Evolutionary conservation across 75 land plant genomes (phyloP).

Genomic region (Pinus taeda): DNA sequence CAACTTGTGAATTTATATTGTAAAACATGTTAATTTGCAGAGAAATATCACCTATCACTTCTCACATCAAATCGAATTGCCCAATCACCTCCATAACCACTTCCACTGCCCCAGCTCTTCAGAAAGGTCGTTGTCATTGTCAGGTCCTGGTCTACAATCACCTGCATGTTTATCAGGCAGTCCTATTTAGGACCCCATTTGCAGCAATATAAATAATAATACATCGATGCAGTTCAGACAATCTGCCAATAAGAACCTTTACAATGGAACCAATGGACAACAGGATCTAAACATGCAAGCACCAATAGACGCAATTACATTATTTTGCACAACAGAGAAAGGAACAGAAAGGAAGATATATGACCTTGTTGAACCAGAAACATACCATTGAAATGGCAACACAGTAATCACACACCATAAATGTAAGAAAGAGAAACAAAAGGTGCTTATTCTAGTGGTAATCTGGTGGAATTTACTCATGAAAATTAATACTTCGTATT

Average conservation of each 20-base stretch:
- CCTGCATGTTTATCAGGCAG: conserved; percentile 13
- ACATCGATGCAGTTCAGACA: background rate
- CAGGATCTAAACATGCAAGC: background rate
- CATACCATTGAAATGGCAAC: background rate
- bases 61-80: conserved; percentile 64
- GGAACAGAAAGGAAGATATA: background rate
- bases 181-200: conserved; percentile 5
- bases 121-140: conserved; percentile 68
- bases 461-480: too few relatives aligned
- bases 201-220: background rate
- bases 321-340: background rate
- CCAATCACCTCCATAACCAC: conserved; percentile 99
- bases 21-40: background rate
- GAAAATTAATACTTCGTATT: too few relatives aligned
- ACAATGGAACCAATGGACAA: background rate
- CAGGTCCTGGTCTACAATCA: conserved; percentile 62
- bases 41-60: conserved; percentile 36
- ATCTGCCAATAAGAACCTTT: background rate
- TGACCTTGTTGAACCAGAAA: background rate
- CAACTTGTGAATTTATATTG: background rate
- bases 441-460: too few relatives aligned
- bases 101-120: conserved; percentile 54
- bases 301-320: too few relatives aligned
- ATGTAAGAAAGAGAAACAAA: too few relatives aligned
- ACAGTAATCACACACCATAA: too few relatives aligned